Base-by-base conservation (phyloP, 805 yeast genomes). In the Wickerhamiella lipophila region DNA sequence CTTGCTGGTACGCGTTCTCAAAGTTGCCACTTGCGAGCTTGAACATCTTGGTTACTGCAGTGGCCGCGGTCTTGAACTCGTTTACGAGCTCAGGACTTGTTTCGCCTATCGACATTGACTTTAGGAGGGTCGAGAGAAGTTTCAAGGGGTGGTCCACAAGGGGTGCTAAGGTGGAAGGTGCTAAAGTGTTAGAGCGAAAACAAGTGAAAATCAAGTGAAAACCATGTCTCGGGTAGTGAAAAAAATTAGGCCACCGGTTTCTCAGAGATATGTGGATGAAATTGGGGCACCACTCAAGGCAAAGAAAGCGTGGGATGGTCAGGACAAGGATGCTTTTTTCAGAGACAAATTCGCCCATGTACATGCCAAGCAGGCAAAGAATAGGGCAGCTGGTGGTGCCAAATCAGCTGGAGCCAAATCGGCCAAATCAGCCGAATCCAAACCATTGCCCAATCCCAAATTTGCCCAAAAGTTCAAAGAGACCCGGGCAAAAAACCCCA, bases 231-330 rank as follows among this genome's bases (percentile, higher is more conserved):
- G 38, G 19, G 38, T 36, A 35, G 5, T 35, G 18, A 45, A 36
- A 36, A 45, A 45, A 45, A 26, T 45, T 15, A 40, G 21, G 27
- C 50, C 50, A 26, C 41, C 46, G 3, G 38, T 47, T 15, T 29
- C 44, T 2, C 42, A 21, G 18, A 32, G 25, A 22, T 11, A 18
- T 1, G 47, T 49, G 9, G 50, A 43, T 18, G 44, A 30, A 23
- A 53, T 55, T 32, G 55, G 51, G 2, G 42, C 38, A 2, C 56
- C 58, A 1, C 52, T 64, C 16, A 59, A 58, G 12, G 57, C 62
- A 38, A 53, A 55, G 29, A 82, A 81, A 56, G 82, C 86, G 0
- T 82, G 89, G 89, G 81, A 78, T 56, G 79, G 79, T 16, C 74
- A 74, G 63, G 72, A 72, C 50, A 81, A 81, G 57, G 85, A 77